Base-by-base conservation (phyloP, 805 yeast genomes). In the Candida saitoana region DNA sequence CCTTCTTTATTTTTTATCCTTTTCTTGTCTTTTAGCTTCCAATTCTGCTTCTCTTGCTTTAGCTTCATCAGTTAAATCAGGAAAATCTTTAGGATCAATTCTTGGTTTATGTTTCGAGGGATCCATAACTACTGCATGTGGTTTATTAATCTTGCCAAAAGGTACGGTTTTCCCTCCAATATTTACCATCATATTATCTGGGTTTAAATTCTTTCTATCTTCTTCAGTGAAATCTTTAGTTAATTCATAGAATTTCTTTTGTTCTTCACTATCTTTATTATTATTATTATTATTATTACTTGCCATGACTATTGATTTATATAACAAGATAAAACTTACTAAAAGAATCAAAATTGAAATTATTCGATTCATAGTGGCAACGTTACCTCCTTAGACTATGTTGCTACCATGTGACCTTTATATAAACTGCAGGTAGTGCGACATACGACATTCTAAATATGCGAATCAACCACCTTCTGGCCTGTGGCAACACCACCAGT, bases 161-260 rank as follows among this genome's bases (percentile, higher is more conserved):
- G 73, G 74, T 8, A 69, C 70, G 41, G 50, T 51, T 42, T 55
- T 57, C 35, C 71, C 71, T 16, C 66, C 68, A 32, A 69, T 52
- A 38, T 66, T 51, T 19, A 65, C 58, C 25, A 54, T 40, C 29
- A 62, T 43, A 34, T 51, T 54, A 24, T 61, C 56, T 5, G 58
- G 52, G 33, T 48, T 47, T 19, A 49, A 47, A 37, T 47, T 30
- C 5, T 36, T 30, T n/a, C 36, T 25, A 12, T 41, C 41, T 25
- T 39, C 40, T 9, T 18, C 20, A 4, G 34, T 38, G n/a, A 38
- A 20, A 14, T 38, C 19, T 4, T 35, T 18, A 8, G 32, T 29
- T 12, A 29, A 29, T 29, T 29, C 32, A 5, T 29, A 6, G 16
- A 29, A 29, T 29, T 29, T 29, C 32, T 29, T 29, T 14, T 29